Conservation (phyloP, 331 rosid species). For the Pyrus hybrid region DNA sequence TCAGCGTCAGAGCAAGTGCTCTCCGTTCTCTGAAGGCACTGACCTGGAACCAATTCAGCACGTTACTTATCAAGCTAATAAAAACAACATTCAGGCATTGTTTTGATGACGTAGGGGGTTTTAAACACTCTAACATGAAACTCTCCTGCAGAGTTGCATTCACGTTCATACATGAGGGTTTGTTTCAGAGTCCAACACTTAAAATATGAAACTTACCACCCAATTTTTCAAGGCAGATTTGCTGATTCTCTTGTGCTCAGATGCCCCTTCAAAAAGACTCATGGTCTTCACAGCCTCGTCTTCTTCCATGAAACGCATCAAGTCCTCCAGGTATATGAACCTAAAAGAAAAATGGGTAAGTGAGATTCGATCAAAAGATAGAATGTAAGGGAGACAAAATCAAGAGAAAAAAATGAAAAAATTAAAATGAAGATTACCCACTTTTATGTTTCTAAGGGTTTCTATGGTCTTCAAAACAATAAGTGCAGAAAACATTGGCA, state of each 20-base stretch:
- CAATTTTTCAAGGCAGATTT: conserved; percentile 82
- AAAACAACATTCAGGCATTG: background rate
- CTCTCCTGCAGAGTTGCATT: background rate
- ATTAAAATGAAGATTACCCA: background rate
- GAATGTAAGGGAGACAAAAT: background rate
- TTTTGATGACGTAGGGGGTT: background rate
- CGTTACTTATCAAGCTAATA: background rate
- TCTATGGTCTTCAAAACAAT: background rate
- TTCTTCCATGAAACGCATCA: conserved; percentile 80
- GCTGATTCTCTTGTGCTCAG: conserved; percentile 54
- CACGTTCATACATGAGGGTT: background rate
- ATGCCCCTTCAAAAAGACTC: conserved; percentile 78
- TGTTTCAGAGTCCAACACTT: background rate
- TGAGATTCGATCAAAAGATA: background rate
- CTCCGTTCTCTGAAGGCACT: conserved; percentile 87
- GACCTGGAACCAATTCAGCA: conserved; percentile 42
- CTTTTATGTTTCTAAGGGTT: background rate
- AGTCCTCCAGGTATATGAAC: conserved; percentile 52
- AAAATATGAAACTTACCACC: conserved; percentile 65
- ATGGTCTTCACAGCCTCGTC: conserved; percentile 64
- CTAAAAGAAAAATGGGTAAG: conserved; percentile 20
- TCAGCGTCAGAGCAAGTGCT: conserved; percentile 91
- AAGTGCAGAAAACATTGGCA: background rate
- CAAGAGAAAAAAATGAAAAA: background rate
- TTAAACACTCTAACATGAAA: background rate